Percentiles rank a stretch among this genome's conserved stretches.
These are phyloP conservation scores for Globisporangium cylindrosporum DNA, from an alignment of 352 stramenopile genomes.

Conservation along the genomic window DNA sequence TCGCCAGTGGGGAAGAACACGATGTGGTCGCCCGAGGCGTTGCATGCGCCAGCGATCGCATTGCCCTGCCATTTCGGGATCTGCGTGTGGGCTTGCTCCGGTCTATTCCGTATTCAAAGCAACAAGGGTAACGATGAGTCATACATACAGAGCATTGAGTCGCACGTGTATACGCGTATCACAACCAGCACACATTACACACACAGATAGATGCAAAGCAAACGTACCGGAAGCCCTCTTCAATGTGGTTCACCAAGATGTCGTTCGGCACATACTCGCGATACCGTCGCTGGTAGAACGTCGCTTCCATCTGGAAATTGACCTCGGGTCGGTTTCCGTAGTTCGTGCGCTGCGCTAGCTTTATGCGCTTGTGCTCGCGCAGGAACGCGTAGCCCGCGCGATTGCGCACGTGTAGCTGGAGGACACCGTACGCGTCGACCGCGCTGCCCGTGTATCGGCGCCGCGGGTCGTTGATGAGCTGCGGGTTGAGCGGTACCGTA, in stretches of 20 bases:
- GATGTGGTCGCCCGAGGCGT: constrained; percentile 33
- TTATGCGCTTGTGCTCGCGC: constrained; percentile 40
- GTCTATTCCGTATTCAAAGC: constrained; percentile 10
- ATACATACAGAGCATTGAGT: not conserved
- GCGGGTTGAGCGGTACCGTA: constrained; percentile 41
- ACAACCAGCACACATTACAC: not conserved
- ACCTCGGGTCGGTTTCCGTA: not conserved
- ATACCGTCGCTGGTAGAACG: constrained; percentile 37
- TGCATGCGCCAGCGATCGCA: constrained; percentile 41
- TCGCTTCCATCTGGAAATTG: constrained; percentile 11
- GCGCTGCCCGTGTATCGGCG: constrained; percentile 30
- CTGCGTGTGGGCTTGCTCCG: constrained; percentile 20
- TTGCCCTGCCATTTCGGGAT: constrained; percentile 68
- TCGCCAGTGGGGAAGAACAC: constrained; percentile 69
- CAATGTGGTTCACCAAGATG: constrained; percentile 31
- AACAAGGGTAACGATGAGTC: not conserved
- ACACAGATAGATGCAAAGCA: not conserved
- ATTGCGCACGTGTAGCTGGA: constrained; percentile 59
- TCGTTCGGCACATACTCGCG: constrained; percentile 51
- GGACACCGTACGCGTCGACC: constrained; percentile 46
- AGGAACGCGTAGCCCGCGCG: constrained; percentile 46
- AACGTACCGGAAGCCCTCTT: constrained; percentile 35
- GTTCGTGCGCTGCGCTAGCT: constrained; percentile 17
- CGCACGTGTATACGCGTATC: not conserved
- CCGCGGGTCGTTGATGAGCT: constrained; percentile 51